A percentile compares a stretch with the other conserved stretches of the same genome.
Evolutionary conservation across 768 basidiomycete species (phyloP).

Genomic region (Tricholoma sp.): DNA sequence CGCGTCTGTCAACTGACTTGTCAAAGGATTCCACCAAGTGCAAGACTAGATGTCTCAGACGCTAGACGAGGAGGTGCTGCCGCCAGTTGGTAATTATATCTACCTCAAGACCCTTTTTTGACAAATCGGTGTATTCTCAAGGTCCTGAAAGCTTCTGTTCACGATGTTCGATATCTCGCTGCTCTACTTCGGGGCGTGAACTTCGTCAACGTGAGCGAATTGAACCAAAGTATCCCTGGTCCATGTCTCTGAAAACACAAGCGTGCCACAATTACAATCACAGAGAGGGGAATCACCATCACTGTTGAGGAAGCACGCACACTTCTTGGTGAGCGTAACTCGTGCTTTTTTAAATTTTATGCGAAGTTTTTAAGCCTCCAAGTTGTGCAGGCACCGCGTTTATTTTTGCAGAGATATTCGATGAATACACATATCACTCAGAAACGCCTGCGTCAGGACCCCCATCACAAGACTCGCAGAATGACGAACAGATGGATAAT

Average conservation of each 20-base stretch:
- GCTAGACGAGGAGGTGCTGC: slow-evolving; percentile 1
- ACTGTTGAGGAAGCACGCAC: slow-evolving; percentile 84
- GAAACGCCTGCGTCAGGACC: slow-evolving; percentile 21
- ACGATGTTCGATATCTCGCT: slow-evolving; percentile 80
- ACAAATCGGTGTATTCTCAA: slow-evolving; percentile 10
- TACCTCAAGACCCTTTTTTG: background rate
- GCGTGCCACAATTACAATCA: slow-evolving; percentile 75
- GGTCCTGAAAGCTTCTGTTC: slow-evolving; percentile 68
- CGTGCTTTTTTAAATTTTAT: too few relatives aligned
- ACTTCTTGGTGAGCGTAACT: slow-evolving; percentile 51
- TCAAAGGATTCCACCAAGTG: background rate
- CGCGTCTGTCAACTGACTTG: too few relatives aligned
- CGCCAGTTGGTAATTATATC: slow-evolving; percentile 5
- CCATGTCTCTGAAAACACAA: slow-evolving; percentile 20
- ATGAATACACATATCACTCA: slow-evolving; percentile 66
- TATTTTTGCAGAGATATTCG: slow-evolving; percentile 73
- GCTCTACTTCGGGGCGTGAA: slow-evolving; percentile 77
- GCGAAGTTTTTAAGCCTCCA: background rate
- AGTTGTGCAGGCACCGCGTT: slow-evolving; percentile 70
- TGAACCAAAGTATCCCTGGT: background rate
- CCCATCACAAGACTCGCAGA: slow-evolving; percentile 22
- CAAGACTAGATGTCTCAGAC: slow-evolving; percentile 2
- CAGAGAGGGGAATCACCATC: slow-evolving; percentile 64
- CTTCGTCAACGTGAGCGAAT: slow-evolving; percentile 63
- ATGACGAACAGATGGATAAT: slow-evolving; percentile 25